These are phyloP conservation scores for Alternaria gansuensis DNA, from an alignment of 2,329 filamentous ascomycete species.

Conservation along the genomic window DNA sequence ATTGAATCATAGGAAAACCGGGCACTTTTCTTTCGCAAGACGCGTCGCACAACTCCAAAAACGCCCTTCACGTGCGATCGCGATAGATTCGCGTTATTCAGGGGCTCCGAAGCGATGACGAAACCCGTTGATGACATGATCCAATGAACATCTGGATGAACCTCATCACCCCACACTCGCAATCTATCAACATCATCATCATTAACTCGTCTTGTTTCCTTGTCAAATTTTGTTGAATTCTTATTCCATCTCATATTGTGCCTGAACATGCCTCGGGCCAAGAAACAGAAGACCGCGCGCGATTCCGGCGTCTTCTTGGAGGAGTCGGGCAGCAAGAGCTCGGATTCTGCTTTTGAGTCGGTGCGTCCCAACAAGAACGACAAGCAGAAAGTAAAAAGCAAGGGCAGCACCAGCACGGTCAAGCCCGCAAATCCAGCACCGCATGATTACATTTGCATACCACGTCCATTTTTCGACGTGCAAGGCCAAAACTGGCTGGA, in stretches of 20 bases:
- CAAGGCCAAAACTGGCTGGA: slow-evolving; percentile 19
- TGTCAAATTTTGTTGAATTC: neutral
- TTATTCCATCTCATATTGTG: neutral
- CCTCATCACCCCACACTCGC: neutral
- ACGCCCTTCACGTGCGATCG: slow-evolving; percentile 14
- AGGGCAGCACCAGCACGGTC: neutral
- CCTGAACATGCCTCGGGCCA: slow-evolving; percentile 23
- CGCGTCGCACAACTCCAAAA: neutral
- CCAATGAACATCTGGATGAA: neutral
- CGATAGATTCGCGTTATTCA: slow-evolving; percentile 19
- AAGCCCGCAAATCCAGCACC: neutral
- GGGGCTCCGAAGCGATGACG: slow-evolving; percentile 16
- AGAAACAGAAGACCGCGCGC: slow-evolving; percentile 20
- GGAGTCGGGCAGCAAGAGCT: slow-evolving; percentile 16
- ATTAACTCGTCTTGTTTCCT: neutral
- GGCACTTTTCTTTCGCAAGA: neutral
- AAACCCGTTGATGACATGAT: slow-evolving; percentile 22
- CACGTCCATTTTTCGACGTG: slow-evolving; percentile 27
- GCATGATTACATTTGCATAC: slow-evolving; percentile 28
- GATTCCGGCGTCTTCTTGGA: slow-evolving; percentile 15
- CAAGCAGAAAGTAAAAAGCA: neutral
- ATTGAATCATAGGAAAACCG: neutral
- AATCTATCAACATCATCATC: neutral
- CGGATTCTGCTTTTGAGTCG: slow-evolving; percentile 15
- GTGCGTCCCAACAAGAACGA: slow-evolving; percentile 9